Conservation (phyloP, 495 filamentous ascomycete genomes). For the Daldinia vernicosa region DNA sequence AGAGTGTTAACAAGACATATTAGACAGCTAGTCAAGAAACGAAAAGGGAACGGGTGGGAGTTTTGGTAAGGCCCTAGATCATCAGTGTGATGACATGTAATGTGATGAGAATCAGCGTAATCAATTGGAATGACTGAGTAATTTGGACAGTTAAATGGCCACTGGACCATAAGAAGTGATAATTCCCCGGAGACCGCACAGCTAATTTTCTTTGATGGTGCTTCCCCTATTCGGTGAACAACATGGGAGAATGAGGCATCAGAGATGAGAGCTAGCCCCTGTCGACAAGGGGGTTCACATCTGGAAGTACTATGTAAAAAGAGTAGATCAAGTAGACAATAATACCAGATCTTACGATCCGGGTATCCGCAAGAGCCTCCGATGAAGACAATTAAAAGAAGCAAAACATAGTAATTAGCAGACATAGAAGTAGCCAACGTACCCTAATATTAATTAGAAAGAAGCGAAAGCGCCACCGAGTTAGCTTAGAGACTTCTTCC, state of each 20-base stretch:
- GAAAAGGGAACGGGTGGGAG: background rate
- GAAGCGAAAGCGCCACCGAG: constrained; percentile 10
- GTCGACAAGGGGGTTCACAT: constrained; percentile 30
- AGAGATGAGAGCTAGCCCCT: constrained; percentile 27
- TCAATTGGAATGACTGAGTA: constrained; percentile 9
- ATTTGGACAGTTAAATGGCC: constrained; percentile 14
- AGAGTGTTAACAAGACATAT: constrained; percentile 15
- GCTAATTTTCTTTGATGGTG: background rate
- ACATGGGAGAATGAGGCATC: constrained; percentile 34
- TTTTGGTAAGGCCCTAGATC: constrained; percentile 5
- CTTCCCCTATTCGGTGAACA: constrained; percentile 37
- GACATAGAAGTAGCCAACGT: constrained; percentile 26
- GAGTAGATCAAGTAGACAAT: constrained; percentile 33
- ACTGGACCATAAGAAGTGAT: constrained; percentile 21
- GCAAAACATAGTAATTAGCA: constrained; percentile 13
- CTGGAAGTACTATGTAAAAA: constrained; percentile 35
- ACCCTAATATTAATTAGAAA: constrained; percentile 29
- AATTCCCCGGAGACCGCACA: constrained; percentile 1
- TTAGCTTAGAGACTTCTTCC: constrained; percentile 1
- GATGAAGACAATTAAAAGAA: constrained; percentile 20
- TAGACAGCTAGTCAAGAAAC: constrained; percentile 15
- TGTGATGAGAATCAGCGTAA: constrained; percentile 21
- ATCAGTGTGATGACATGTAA: constrained; percentile 30
- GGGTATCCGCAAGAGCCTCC: background rate
- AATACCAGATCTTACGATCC: constrained; percentile 2